Evolutionary conservation across 2,329 filamentous ascomycete genomes (phyloP).

Genomic region (Phialocephala subalpina): DNA sequence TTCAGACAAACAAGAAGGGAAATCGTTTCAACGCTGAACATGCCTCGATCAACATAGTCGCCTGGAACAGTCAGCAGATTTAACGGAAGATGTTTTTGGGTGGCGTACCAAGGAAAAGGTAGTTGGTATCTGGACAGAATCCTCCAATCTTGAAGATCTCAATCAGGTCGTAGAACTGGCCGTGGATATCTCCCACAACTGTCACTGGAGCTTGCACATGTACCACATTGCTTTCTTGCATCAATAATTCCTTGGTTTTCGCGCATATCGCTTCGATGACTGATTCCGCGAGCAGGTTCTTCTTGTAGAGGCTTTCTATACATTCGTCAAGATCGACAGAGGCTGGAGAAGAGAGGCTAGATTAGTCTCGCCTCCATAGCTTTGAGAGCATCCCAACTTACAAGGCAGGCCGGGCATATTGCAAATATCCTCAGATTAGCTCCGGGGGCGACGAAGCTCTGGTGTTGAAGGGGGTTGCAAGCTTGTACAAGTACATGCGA

Average conservation of each 20-base stretch:
- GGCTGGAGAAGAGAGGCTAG: slow-evolving; percentile 57
- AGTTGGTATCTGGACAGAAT: slow-evolving; percentile 97
- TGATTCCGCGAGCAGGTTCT: slow-evolving; percentile 95
- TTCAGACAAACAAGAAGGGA: slow-evolving; percentile 97
- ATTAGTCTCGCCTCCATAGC: slow-evolving; percentile 15
- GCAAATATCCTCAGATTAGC: slow-evolving; percentile 33
- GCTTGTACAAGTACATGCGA: slow-evolving; percentile 35
- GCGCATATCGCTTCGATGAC: slow-evolving; percentile 99
- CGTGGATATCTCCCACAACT: slow-evolving; percentile 97
- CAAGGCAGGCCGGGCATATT: slow-evolving; percentile 66
- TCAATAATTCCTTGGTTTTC: slow-evolving; percentile 97
- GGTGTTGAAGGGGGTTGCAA: slow-evolving; percentile 32
- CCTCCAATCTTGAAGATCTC: slow-evolving; percentile 99
- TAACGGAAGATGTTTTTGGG: background rate
- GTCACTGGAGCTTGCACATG: slow-evolving; percentile 96
- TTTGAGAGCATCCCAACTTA: slow-evolving; percentile 45
- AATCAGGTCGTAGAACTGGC: slow-evolving; percentile 98
- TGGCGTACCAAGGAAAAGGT: slow-evolving; percentile 87
- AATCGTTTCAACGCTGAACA: slow-evolving; percentile 99
- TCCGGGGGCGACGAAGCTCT: slow-evolving; percentile 36
- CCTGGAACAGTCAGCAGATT: slow-evolving; percentile 52
- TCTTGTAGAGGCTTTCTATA: slow-evolving; percentile 95
- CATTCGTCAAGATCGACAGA: slow-evolving; percentile 99
- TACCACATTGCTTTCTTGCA: slow-evolving; percentile 99
- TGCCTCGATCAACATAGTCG: slow-evolving; percentile 97